A percentile compares a stretch with the other conserved stretches of the same genome.
phyloP scores from a whole-genome alignment of 2,329 filamentous ascomycete species.

The Trichoderma hamatum region DNA sequence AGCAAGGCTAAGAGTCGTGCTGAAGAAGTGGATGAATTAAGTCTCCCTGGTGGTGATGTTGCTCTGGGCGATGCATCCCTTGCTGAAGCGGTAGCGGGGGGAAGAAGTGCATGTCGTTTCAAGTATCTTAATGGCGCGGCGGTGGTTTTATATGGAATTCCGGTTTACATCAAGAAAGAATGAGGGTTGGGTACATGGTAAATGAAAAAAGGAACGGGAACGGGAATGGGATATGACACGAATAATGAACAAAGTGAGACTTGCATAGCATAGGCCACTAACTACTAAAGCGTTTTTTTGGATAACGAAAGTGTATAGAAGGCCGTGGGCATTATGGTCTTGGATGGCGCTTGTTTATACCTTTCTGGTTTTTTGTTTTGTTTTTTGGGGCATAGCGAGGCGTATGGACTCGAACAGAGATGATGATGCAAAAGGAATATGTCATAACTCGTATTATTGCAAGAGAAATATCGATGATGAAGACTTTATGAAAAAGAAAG shows the following conservation, averaged over 20 bases:
- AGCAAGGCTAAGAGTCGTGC: constrained; percentile 36
- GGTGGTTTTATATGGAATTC: constrained; percentile 92
- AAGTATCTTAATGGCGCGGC: constrained; percentile 92
- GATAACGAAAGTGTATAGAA: background rate
- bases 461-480: background rate
- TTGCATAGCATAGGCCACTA: background rate
- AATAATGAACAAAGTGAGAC: background rate
- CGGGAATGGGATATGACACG: background rate
- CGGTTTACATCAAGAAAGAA: constrained; percentile 69
- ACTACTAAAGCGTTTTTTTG: background rate
- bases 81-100: constrained; percentile 78
- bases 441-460: background rate
- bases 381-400: background rate
- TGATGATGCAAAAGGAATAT: background rate
- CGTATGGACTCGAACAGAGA: background rate
- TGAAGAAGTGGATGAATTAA: constrained; percentile 28
- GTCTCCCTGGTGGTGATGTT: constrained; percentile 11
- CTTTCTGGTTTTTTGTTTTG: background rate
- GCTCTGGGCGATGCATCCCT: constrained; percentile 51
- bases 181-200: background rate
- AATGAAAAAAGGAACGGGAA: background rate
- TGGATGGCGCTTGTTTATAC: background rate
- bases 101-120: constrained; percentile 79
- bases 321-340: background rate
- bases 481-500: background rate